Evolutionary conservation across 352 stramenopile species (phyloP), one percentile per base, ranked within the genome.

Genomic region (Pseudoperonospora humuli): DNA sequence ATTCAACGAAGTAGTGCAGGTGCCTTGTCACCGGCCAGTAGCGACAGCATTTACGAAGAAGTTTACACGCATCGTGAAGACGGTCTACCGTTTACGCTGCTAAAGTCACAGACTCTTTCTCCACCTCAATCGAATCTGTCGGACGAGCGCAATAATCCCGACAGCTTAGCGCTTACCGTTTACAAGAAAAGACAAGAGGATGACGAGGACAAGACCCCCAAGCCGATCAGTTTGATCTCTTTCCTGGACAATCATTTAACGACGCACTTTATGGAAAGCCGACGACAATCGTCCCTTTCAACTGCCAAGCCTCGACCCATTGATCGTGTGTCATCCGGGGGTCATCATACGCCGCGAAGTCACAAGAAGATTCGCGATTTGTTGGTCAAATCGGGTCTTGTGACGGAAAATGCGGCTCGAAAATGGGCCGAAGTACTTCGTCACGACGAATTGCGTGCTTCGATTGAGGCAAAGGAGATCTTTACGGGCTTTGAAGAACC

Each of bases 401-500:
- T 81, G 0, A 64, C 61, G 0, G 75, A 83, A 31, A 86, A 72
- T 13, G 64, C 76, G 7, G 46, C 57, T 21, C 59, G 51, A 0
- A 86, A 87, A 33, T 93, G 81, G 81, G 54, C 75, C 24, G 76
- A 91, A 15, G 31, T 93, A 21, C 43, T 90, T 18, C 64, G 78
- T 7, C 85, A 75, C 33, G 81, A 93, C 31, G 70, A 89, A 24
- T 36, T 93, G 5, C 60, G 67, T 7, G 67, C 65, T 3, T 75
- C 70, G 1, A 81, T 93, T 7, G 78, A 91, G 32, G 69, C 67
- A 0, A 91, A 91, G 23, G 81, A 93, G 38, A 70, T 88, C 8
- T 84, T 93, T n/a, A 88, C 72, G 38, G 81, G 81, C 0, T 93
- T 93, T 38, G 74, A 91, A 45, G 78, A 93, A 25, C 76, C 81